Evolutionary conservation across 176 grass and related monocot genomes (phyloP).

Genomic region (Metroxylon sagu): DNA sequence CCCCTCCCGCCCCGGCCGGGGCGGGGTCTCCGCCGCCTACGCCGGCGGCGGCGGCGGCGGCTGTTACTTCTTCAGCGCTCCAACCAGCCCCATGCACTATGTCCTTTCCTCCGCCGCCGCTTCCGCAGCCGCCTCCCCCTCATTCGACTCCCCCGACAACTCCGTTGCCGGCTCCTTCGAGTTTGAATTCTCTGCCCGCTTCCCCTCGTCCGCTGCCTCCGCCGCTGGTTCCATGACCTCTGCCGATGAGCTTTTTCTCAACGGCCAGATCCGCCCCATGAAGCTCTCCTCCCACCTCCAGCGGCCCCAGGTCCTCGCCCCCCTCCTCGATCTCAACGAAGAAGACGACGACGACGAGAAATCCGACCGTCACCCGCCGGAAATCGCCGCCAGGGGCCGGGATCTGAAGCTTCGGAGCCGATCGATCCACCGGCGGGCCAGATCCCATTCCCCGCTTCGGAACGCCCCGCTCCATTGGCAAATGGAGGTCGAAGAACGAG

Average conservation of each 20-base stretch:
- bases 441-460: slow-evolving; percentile 17
- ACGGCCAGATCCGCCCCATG: slow-evolving; percentile 27
- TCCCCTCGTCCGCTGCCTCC: slow-evolving; percentile 3
- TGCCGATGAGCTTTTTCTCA: slow-evolving; percentile 24
- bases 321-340: slow-evolving; percentile 8
- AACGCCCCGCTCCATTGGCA: slow-evolving; percentile 11
- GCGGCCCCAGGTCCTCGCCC: slow-evolving; percentile 9
- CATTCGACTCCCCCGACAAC: too few relatives aligned
- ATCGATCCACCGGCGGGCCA: slow-evolving; percentile 16
- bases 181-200: slow-evolving; percentile 28
- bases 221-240: slow-evolving; percentile 10
- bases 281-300: slow-evolving; percentile 21
- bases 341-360: background rate
- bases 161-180: slow-evolving; percentile 13
- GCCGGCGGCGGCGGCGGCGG: background rate
- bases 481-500: background rate
- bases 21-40: background rate
- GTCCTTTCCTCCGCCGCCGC: slow-evolving; percentile 5
- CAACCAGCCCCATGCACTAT: slow-evolving; percentile 20
- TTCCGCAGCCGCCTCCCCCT: background rate
- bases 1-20: slow-evolving; percentile 14
- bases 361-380: background rate
- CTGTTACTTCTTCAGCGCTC: slow-evolving; percentile 19
- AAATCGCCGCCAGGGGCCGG: background rate
- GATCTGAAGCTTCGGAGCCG: slow-evolving; percentile 21